phyloP scores from a whole-genome alignment of 305 asterid genomes.

The Ajuga reptans region DNA sequence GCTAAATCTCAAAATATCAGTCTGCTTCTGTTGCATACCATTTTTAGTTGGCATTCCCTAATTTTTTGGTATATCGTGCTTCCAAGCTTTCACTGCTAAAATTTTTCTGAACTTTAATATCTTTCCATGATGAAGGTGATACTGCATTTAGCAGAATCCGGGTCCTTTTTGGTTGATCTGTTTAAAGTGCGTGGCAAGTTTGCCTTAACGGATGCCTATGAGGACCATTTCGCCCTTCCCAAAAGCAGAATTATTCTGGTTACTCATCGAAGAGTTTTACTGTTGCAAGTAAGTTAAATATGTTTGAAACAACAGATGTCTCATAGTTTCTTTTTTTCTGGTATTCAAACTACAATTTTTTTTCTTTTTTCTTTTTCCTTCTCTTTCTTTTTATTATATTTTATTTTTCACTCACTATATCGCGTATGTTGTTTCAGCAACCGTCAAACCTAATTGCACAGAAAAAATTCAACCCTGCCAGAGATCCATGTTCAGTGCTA shows the following conservation, averaged over 20 bases:
- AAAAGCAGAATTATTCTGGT: conserved; percentile 76
- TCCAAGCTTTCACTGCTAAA: conserved; percentile 6
- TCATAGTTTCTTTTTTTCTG: conserved; percentile 9
- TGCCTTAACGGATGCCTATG: conserved; percentile 94
- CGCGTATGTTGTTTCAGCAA: conserved; percentile 54
- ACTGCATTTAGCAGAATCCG: conserved; percentile 90
- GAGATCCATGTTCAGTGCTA: conserved; percentile 92
- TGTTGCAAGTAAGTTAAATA: conserved; percentile 67
- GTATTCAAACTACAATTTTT: neutral
- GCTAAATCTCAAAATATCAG: no score
- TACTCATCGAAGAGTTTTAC: conserved; percentile 80
- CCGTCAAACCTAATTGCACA: conserved; percentile 81
- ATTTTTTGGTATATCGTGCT: neutral
- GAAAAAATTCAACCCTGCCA: conserved; percentile 81
- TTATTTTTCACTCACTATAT: conserved; percentile 2
- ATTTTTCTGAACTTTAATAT: conserved; percentile 11
- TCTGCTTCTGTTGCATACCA: neutral
- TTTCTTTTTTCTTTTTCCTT: no score
- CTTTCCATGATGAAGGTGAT: conserved; percentile 48
- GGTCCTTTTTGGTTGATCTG: conserved; percentile 85
- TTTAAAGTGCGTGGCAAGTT: conserved; percentile 96
- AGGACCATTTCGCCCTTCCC: conserved; percentile 80
- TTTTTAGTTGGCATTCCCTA: neutral
- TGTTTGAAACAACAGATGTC: conserved; percentile 4
- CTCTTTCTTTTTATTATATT: no score